Base-by-base conservation (phyloP, 108 stramenopile species). In the Nitzschia sp. region DNA sequence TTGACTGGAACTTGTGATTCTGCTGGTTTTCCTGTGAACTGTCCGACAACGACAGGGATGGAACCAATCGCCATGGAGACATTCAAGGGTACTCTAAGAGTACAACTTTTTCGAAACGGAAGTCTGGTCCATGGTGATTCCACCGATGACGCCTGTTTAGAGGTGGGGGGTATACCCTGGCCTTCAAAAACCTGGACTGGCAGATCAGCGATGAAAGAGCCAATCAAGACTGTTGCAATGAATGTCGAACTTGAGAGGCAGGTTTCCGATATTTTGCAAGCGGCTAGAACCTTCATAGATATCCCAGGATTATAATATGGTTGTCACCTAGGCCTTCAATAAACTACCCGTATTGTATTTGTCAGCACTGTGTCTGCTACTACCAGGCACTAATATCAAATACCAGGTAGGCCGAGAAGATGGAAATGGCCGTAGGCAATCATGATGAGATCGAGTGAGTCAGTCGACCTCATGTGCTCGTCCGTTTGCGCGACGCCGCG, bases 271-370 rank as follows among this genome's bases (percentile, higher is more conserved):
- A 11, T 58, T 29, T 23, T 58, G 9, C 11, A 58, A 29, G 28
- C 31, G 4, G 56, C 31, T 18, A 32, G 30, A 9, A 4, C 11
- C 6, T 58, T 58, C 27, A 58, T 58, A 6, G 56, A 58, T 21
- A 58, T 58, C 5, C 56, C 56, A 58, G 56, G 56, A 29, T 29
- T 58, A 58, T 58, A n/a, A 58, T 17, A n/a, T 42, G 13, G n/a
- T n/a, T n/a, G n/a, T n/a, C n/a, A n/a, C n/a, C n/a, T n/a, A n/a
- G n/a, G n/a, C n/a, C n/a, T n/a, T n/a, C n/a, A n/a, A n/a, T n/a
- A n/a, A n/a, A n/a, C n/a, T n/a, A n/a, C n/a, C n/a, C n/a, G n/a
- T n/a, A n/a, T n/a, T n/a, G n/a, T n/a, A n/a, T n/a, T n/a, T n/a
- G n/a, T n/a, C n/a, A n/a, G n/a, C n/a, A n/a, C n/a, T n/a, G n/a